Evolutionary conservation across 2,329 filamentous ascomycete genomes (phyloP).

Genomic region (Periconia macrospinosa): DNA sequence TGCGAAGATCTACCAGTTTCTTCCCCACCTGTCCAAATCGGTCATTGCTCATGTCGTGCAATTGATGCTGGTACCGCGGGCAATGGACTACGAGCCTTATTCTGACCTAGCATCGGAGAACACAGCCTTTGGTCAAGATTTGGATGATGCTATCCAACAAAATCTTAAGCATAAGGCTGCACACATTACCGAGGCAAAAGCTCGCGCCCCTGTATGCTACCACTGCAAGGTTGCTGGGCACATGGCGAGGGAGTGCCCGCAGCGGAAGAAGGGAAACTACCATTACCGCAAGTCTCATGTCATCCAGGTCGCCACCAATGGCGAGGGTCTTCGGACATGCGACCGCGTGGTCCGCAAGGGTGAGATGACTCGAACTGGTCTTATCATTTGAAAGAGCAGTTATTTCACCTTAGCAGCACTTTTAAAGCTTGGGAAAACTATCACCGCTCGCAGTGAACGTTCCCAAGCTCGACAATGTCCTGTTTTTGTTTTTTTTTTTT

Average conservation of each 20-base stretch:
- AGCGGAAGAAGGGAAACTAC: too few relatives aligned
- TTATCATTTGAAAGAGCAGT: neutral
- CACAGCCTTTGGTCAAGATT: neutral
- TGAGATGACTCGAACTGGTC: neutral
- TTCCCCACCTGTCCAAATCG: neutral
- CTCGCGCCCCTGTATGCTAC: too few relatives aligned
- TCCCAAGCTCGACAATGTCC: too few relatives aligned
- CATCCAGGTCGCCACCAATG: neutral
- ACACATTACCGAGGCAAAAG: neutral
- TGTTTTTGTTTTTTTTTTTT: too few relatives aligned
- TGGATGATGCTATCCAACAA: neutral
- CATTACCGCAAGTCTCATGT: conserved; percentile 1
- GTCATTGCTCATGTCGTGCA: neutral
- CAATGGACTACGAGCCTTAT: neutral
- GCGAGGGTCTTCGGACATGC: neutral
- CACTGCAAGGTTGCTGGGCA: too few relatives aligned
- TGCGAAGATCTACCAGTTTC: neutral
- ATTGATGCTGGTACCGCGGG: neutral
- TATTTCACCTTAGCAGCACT: too few relatives aligned
- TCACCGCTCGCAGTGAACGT: too few relatives aligned
- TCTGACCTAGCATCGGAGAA: neutral
- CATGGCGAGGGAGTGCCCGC: too few relatives aligned
- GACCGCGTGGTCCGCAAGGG: neutral
- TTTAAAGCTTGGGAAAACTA: too few relatives aligned
- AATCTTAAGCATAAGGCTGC: neutral